Evolutionary conservation across 1,284 basidiomycete genomes (phyloP).

Genomic region (Cutaneotrichosporon cavernicola): DNA sequence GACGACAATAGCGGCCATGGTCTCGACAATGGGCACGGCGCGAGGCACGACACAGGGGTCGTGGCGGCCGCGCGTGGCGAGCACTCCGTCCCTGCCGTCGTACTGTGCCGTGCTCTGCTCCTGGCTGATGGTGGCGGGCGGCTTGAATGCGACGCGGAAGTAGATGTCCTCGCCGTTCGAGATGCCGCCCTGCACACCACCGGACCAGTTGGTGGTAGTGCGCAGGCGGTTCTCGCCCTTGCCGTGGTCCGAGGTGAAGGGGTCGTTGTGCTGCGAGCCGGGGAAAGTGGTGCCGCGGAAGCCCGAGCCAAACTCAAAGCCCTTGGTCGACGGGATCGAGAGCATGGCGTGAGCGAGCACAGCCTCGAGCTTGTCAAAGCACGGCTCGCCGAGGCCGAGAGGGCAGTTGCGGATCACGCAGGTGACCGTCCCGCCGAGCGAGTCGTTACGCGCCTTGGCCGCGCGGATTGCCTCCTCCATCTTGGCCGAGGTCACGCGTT

Average conservation of each 20-base stretch:
- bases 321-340: conserved; percentile 97
- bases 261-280: conserved; percentile 90
- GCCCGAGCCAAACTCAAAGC: conserved; percentile 95
- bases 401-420: conserved; percentile 92
- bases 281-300: conserved; percentile 95
- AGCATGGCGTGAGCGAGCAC: conserved; percentile 97
- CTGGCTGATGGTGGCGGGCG: conserved; percentile 95
- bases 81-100: conserved; percentile 78
- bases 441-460: conserved; percentile 87
- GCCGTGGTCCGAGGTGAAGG: conserved; percentile 70
- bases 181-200: conserved; percentile 97
- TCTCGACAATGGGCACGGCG: conserved; percentile 97
- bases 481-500: conserved; percentile 76
- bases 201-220: conserved; percentile 92
- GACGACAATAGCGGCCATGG: conserved; percentile 92
- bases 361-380: conserved; percentile 98
- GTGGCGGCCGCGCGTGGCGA: conserved; percentile 89
- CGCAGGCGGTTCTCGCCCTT: conserved; percentile 59
- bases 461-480: conserved; percentile 93
- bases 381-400: conserved; percentile 90
- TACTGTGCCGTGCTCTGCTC: conserved; percentile 88
- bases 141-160: conserved; percentile 97
- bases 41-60: conserved; percentile 97
- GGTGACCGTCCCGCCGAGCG: conserved; percentile 94
- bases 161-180: conserved; percentile 97